Evolutionary conservation across 2,329 filamentous ascomycete species (phyloP).

Genomic region (Neofusicoccum sp.): DNA sequence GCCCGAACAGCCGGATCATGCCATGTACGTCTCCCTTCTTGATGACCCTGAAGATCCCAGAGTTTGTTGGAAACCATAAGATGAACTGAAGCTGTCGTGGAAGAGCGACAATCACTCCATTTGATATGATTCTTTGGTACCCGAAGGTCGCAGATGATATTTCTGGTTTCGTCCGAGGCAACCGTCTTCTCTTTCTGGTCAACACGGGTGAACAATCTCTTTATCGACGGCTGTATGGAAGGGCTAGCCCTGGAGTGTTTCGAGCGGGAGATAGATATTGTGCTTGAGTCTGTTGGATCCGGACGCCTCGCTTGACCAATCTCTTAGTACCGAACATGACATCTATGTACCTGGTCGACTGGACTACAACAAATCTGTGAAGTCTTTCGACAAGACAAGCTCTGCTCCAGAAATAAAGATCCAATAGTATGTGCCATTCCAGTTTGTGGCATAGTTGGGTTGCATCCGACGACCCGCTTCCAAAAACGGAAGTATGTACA

Average conservation of each 20-base stretch:
- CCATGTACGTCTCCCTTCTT: not conserved
- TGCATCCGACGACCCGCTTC: too few species aligned
- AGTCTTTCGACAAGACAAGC: too few species aligned
- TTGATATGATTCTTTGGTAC: not conserved
- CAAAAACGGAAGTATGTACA: too few species aligned
- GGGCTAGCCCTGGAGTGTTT: rapidly evolving
- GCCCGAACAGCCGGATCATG: not conserved
- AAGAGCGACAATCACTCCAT: not conserved
- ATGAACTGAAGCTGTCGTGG: not conserved
- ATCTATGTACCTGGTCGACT: too few species aligned
- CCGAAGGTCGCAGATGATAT: not conserved
- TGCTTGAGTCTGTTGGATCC: not conserved
- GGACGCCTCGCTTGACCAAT: not conserved
- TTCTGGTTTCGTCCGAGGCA: not conserved
- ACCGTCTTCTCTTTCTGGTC: not conserved
- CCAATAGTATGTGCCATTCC: too few species aligned
- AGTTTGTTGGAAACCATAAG: not conserved
- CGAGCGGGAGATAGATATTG: not conserved
- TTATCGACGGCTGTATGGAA: not conserved
- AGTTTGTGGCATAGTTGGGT: too few species aligned
- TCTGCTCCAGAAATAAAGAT: too few species aligned
- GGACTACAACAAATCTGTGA: too few species aligned
- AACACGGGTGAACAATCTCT: not conserved
- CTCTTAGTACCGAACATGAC: too few species aligned
- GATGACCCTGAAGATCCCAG: not conserved